phyloP scores from a whole-genome alignment of 2,329 filamentous ascomycete species.

The Xylariaceae sp. region DNA sequence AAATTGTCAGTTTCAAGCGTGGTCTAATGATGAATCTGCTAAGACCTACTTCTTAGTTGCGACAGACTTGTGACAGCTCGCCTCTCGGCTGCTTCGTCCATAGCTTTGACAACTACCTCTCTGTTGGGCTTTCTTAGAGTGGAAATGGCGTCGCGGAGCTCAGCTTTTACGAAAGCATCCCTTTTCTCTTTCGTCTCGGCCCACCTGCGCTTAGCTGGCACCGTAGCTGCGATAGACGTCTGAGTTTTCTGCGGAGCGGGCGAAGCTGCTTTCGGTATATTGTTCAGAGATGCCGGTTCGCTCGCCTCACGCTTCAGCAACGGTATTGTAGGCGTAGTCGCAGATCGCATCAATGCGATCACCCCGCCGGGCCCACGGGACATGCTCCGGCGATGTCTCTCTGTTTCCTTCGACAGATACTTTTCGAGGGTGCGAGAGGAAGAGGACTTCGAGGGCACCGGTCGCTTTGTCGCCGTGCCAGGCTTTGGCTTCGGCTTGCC shows the following conservation, averaged over 20 bases:
- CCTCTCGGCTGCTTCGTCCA: slow-evolving; percentile 62
- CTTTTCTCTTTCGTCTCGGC: slow-evolving; percentile 56
- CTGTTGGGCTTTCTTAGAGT: slow-evolving; percentile 72
- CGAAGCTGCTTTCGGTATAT: slow-evolving; percentile 40
- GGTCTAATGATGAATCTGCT: neutral
- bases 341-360: slow-evolving; percentile 62
- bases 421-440: slow-evolving; percentile 52
- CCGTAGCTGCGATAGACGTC: slow-evolving; percentile 31
- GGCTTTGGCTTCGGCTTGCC: slow-evolving; percentile 44
- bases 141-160: slow-evolving; percentile 68
- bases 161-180: slow-evolving; percentile 62
- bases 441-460: slow-evolving; percentile 35
- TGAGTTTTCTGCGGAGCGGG: slow-evolving; percentile 40
- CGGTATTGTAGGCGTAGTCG: slow-evolving; percentile 59
- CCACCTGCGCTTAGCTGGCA: slow-evolving; percentile 43
- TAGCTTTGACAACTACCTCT: slow-evolving; percentile 59
- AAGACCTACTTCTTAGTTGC: slow-evolving; percentile 44
- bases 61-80: slow-evolving; percentile 45
- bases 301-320: slow-evolving; percentile 64
- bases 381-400: slow-evolving; percentile 50
- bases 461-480: slow-evolving; percentile 47
- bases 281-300: slow-evolving; percentile 50
- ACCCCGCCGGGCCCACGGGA: slow-evolving; percentile 52
- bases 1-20: slow-evolving; percentile 22
- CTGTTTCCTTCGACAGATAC: slow-evolving; percentile 51